These are phyloP conservation scores for Globisporangium cylindrosporum DNA, from an alignment of 352 stramenopile species.

Conservation along the genomic window DNA sequence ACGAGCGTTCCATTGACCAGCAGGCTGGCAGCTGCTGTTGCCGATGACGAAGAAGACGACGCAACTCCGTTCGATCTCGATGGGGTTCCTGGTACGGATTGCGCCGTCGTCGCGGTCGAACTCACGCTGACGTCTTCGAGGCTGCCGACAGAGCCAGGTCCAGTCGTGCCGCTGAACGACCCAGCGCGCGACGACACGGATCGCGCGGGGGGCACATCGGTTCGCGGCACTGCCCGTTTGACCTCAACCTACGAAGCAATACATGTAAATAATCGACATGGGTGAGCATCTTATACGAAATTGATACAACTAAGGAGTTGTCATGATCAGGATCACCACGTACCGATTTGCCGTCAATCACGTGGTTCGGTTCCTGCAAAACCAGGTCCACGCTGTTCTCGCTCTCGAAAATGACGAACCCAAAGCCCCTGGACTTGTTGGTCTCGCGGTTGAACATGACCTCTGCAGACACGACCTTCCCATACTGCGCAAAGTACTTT, in stretches of 20 bases:
- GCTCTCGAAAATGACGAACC: conserved; percentile 93
- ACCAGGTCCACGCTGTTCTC: conserved; percentile 86
- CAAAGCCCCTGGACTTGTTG: conserved; percentile 93
- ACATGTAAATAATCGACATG: background rate
- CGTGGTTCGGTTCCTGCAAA: conserved; percentile 84
- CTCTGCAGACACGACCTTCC: conserved; percentile 91
- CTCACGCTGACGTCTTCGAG: conserved; percentile 63
- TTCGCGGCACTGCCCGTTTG: conserved; percentile 82
- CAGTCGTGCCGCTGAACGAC: conserved; percentile 78
- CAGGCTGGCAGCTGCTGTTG: conserved; percentile 21
- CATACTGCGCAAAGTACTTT: conserved; percentile 92
- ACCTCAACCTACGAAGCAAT: conserved; percentile 54
- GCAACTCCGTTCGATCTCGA: conserved; percentile 42
- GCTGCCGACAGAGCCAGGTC: conserved; percentile 67
- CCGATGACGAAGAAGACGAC: conserved; percentile 24
- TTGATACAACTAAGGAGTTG: background rate
- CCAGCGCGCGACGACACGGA: conserved; percentile 70
- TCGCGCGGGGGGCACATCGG: conserved; percentile 69
- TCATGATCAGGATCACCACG: background rate
- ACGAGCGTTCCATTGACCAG: conserved; percentile 52
- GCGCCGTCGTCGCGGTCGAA: conserved; percentile 43
- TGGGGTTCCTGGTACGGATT: conserved; percentile 51
- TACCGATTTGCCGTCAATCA: conserved; percentile 91
- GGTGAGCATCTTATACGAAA: no score
- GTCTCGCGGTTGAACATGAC: conserved; percentile 96